Evolutionary conservation across 2,329 filamentous ascomycete genomes (phyloP).

Genomic region (Verticillium nonalfalfae): DNA sequence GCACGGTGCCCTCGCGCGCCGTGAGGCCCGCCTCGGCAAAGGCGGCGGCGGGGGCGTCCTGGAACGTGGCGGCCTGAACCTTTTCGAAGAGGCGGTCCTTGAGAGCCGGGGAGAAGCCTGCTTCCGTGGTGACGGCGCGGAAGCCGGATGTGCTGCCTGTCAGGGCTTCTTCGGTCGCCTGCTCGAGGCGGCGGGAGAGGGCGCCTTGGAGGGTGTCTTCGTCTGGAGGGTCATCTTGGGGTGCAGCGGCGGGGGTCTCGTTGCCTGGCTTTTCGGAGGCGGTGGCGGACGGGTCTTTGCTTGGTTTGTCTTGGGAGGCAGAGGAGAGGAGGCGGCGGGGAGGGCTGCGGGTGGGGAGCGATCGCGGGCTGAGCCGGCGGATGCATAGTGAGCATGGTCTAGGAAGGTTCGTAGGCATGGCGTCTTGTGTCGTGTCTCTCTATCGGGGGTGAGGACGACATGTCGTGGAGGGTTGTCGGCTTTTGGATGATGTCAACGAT

Average conservation of each 20-base stretch:
- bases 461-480: background rate
- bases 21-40: conserved; percentile 43
- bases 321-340: background rate
- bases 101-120: conserved; percentile 58
- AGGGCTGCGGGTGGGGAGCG: background rate
- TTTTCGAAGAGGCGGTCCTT: conserved; percentile 52
- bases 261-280: background rate
- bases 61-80: conserved; percentile 48
- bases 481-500: background rate
- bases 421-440: background rate
- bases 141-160: conserved; percentile 54
- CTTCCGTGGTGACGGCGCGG: conserved; percentile 49
- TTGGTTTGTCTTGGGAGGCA: too few relatives aligned
- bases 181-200: conserved; percentile 51
- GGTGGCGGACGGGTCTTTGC: background rate
- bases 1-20: conserved; percentile 24
- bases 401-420: background rate
- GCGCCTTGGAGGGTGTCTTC: conserved; percentile 24
- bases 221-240: background rate
- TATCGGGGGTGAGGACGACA: background rate
- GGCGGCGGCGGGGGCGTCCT: conserved; percentile 39
- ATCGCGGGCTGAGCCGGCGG: background rate
- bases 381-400: background rate
- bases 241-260: background rate
- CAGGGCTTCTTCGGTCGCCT: conserved; percentile 58